Base-by-base conservation (phyloP, 192 early-diverging fungal species). In the Entophlyctis helioformis region DNA sequence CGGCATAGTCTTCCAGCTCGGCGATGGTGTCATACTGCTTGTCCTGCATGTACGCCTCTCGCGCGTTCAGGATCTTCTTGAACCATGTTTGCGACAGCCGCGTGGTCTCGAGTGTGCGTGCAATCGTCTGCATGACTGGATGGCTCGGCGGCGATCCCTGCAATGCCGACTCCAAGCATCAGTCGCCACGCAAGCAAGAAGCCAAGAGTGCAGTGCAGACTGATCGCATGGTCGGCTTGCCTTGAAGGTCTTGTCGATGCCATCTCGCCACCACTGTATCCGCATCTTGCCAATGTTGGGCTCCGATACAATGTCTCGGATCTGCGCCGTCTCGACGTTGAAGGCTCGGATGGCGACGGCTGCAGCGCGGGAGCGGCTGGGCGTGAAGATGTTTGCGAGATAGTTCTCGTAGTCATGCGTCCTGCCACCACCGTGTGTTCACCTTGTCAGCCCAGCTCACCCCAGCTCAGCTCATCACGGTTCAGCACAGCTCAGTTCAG, bases 241-340 rank as follows among this genome's bases (percentile, higher is more conserved):
- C 39, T 60, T 50, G 45, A 63, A 85, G 6, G 60, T 48, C 36
- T 81, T 76, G 28, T 84, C 80, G n/a, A 98, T 60, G 0, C 78
- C 65, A 46, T 87, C 84, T 53, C 72, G 72, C 95, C 95, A 98
- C 64, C 83, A 93, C 33, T 87, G 73, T 60, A 86, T 82, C 18
- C 86, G 71, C 74, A 89, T 80, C 42, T 66, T 67, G 0, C 88
- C 89, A 53, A 89, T 72, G 0, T 71, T 53, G 0, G 66, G 46
- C 42, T 82, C 76, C 21, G 72, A 75, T 1, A 86, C 82, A 18
- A 52, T 70, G n/a, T 87, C 85, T 9, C 81, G 67, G 37, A 91
- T 74, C 52, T 63, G 64, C 6, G 89, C 85, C 15, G 89, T 62
- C 63, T 98, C 95, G 31, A 87, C 59, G 60, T 96, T 94, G 64